Evolutionary conservation across 1,284 basidiomycete species (phyloP).

Genomic region (Dichomitus squalens): DNA sequence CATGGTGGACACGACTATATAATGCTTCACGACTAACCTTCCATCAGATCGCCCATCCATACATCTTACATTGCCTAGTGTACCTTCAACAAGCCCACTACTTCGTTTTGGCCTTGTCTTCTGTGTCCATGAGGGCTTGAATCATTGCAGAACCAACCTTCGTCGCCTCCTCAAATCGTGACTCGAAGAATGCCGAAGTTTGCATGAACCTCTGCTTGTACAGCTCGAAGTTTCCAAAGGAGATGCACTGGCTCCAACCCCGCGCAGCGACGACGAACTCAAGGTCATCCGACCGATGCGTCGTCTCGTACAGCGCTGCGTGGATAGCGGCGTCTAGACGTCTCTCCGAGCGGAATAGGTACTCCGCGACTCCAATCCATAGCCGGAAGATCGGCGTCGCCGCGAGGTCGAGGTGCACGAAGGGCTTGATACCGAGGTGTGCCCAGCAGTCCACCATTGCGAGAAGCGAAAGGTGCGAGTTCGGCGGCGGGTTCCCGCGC

Average conservation of each 20-base stretch:
- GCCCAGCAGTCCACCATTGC: conserved; percentile 99
- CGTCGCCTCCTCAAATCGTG: conserved; percentile 86
- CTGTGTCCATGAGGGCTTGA: conserved; percentile 75
- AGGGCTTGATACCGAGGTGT: conserved; percentile 85
- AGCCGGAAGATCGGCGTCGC: conserved; percentile 96
- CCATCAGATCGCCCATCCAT: no score
- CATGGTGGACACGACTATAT: no score
- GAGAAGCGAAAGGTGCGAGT: conserved; percentile 94
- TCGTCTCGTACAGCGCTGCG: conserved; percentile 79
- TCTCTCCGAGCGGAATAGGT: conserved; percentile 78
- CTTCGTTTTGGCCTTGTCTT: background rate
- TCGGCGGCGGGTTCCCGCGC: conserved; percentile 46
- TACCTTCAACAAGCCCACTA: no score
- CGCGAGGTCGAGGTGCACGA: conserved; percentile 89
- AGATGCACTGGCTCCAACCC: conserved; percentile 97
- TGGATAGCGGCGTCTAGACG: conserved; percentile 74
- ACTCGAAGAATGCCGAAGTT: conserved; percentile 85
- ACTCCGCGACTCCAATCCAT: conserved; percentile 97
- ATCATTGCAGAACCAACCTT: conserved; percentile 90
- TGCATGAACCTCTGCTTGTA: conserved; percentile 84
- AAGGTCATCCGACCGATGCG: conserved; percentile 87
- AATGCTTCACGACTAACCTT: no score
- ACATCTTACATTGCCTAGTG: no score
- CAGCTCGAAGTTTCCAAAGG: conserved; percentile 90
- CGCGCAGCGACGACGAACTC: conserved; percentile 94